These are phyloP conservation scores for Micractinium conductrix DNA, from an alignment of 139 green algal genomes.

Conservation along the genomic window DNA sequence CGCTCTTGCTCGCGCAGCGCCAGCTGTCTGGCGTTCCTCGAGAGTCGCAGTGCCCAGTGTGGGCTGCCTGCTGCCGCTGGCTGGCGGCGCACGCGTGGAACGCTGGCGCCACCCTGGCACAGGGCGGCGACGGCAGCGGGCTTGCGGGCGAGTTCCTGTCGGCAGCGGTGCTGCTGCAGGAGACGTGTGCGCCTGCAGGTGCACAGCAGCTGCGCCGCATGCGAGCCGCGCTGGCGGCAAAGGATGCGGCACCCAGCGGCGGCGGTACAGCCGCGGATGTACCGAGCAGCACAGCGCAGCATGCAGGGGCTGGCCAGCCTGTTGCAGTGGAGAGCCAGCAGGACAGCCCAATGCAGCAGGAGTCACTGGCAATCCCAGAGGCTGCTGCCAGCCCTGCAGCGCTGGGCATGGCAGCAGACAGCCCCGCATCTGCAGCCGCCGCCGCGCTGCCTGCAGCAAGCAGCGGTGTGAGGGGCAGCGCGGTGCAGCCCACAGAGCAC, in stretches of 20 bases:
- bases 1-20: background rate
- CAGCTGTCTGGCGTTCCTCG: background rate
- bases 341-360: background rate
- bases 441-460: background rate
- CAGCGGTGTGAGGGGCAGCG: background rate
- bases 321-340: background rate
- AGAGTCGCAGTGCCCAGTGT: background rate
- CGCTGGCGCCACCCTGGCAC: background rate
- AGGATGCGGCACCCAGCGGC: background rate
- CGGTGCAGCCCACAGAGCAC: background rate
- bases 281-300: background rate
- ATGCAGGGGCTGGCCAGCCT: background rate
- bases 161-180: conserved; percentile 10
- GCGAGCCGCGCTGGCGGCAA: conserved; percentile 1
- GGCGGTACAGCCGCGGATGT: background rate
- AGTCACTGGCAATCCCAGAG: background rate
- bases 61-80: conserved; percentile 4
- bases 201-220: conserved; percentile 2
- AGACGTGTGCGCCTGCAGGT: background rate
- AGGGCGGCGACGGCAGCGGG: background rate
- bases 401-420: too few relatives aligned
- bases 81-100: conserved; percentile 16
- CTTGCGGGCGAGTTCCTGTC: background rate
- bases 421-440: too few relatives aligned
- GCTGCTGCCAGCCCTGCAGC: background rate